These are phyloP conservation scores for Kodamaea hsintzibuensis DNA, from an alignment of 805 yeast genomes.

Conservation along the genomic window DNA sequence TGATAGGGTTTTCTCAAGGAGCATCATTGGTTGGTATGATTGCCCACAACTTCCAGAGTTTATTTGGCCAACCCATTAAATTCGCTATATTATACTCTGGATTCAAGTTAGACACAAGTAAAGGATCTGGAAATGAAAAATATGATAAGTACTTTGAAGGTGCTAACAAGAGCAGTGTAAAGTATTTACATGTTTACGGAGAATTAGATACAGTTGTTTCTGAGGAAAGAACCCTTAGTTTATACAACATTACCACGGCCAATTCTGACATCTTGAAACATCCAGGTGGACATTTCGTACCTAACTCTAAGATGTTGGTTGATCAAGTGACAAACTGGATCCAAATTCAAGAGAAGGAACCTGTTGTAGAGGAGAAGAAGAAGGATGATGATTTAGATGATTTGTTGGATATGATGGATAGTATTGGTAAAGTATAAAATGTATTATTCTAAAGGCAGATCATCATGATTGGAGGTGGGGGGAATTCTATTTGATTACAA, in stretches of 20 bases:
- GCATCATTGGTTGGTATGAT: conserved; percentile 81
- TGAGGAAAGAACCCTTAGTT: conserved; percentile 62
- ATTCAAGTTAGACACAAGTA: conserved; percentile 33
- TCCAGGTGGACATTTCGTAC: conserved; percentile 98
- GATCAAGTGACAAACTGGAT: conserved; percentile 46
- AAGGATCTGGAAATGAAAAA: conserved; percentile 25
- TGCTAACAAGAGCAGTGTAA: conserved; percentile 24
- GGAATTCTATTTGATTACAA: conserved; percentile 15
- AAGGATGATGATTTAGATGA: conserved; percentile 26
- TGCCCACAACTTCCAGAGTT: conserved; percentile 55
- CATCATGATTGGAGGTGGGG: too few relatives aligned
- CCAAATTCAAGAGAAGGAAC: conserved; percentile 14
- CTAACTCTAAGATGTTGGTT: conserved; percentile 64
- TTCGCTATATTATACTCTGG: conserved; percentile 82
- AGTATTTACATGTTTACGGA: conserved; percentile 75
- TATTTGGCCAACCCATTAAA: conserved; percentile 52
- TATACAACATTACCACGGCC: conserved; percentile 45
- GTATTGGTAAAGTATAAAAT: conserved; percentile 18
- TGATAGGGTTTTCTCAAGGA: conserved; percentile 93
- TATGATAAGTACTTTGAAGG: conserved; percentile 25
- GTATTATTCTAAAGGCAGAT: too few relatives aligned
- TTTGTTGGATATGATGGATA: conserved; percentile 42
- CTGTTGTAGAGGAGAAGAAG: conserved; percentile 10
- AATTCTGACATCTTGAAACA: conserved; percentile 67
- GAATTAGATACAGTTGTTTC: conserved; percentile 85